A percentile compares a stretch with the other conserved stretches of the same genome.
Evolutionary conservation across 345 rosid species (phyloP).

Genomic region (Turnera subulata): DNA sequence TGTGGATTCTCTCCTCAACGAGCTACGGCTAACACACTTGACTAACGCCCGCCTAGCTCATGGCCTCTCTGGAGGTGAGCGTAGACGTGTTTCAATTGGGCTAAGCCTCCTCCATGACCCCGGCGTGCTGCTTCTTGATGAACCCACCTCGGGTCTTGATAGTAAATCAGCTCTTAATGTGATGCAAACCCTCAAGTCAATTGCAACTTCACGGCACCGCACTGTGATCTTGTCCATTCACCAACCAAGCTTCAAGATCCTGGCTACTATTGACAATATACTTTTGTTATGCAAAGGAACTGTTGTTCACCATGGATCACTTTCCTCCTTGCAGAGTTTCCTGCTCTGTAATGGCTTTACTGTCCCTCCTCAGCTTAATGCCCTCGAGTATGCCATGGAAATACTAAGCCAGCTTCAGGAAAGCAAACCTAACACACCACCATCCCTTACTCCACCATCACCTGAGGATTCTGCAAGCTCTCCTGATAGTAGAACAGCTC

Average conservation of each 20-base stretch:
- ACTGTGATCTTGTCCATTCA: slow-evolving; percentile 87
- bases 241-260: slow-evolving; percentile 91
- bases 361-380: slow-evolving; percentile 80
- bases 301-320: slow-evolving; percentile 68
- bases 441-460: slow-evolving; percentile 17
- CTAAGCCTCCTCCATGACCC: slow-evolving; percentile 87
- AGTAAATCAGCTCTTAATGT: slow-evolving; percentile 83
- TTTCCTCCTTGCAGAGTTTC: slow-evolving; percentile 49
- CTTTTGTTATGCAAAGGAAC: slow-evolving; percentile 68
- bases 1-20: slow-evolving; percentile 54
- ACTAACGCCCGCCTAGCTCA: slow-evolving; percentile 46
- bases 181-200: slow-evolving; percentile 54
- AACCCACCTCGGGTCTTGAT: slow-evolving; percentile 88
- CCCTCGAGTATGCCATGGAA: slow-evolving; percentile 90
- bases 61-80: slow-evolving; percentile 80
- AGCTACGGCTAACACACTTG: slow-evolving; percentile 59
- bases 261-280: slow-evolving; percentile 58
- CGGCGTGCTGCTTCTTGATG: slow-evolving; percentile 74
- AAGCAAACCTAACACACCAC: slow-evolving; percentile 19
- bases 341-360: slow-evolving; percentile 58
- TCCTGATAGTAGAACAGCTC: slow-evolving; percentile 4
- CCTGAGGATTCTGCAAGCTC: neutral
- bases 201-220: slow-evolving; percentile 57
- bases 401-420: slow-evolving; percentile 53
- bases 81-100: slow-evolving; percentile 81